Evolutionary conservation across 1,139 yeast genomes (phyloP).

Genomic region (Zhuliangozyma blackwelliae): DNA sequence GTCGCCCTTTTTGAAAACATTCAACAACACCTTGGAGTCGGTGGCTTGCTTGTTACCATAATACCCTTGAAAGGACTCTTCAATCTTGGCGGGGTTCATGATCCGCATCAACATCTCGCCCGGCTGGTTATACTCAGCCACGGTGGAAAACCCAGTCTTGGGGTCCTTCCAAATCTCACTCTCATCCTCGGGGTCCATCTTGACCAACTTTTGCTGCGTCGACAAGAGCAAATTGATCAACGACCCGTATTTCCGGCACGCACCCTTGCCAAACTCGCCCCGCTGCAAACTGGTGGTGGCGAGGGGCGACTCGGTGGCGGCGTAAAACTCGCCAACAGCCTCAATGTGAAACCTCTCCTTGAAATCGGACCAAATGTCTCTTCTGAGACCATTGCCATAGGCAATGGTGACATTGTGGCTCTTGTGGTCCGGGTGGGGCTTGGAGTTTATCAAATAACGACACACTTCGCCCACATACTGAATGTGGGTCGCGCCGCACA

Average conservation of each 20-base stretch:
- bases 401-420: constrained; percentile 67
- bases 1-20: constrained; percentile 83
- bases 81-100: constrained; percentile 56
- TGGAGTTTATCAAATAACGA: constrained; percentile 72
- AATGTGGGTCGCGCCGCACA: constrained; percentile 69
- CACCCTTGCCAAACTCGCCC: constrained; percentile 83
- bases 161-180: constrained; percentile 68
- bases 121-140: constrained; percentile 52
- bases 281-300: constrained; percentile 81
- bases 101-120: constrained; percentile 86
- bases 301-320: constrained; percentile 90
- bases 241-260: constrained; percentile 80
- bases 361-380: constrained; percentile 86
- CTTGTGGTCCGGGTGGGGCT: constrained; percentile 62
- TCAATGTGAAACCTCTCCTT: constrained; percentile 71
- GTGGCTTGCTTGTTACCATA: constrained; percentile 78
- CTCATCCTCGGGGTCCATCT: constrained; percentile 81
- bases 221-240: constrained; percentile 52
- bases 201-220: constrained; percentile 59
- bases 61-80: constrained; percentile 86
- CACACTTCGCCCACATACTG: constrained; percentile 97
- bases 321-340: constrained; percentile 87
- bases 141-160: constrained; percentile 52
- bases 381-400: constrained; percentile 88
- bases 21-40: constrained; percentile 61